Evolutionary conservation across 345 rosid genomes (phyloP).

Genomic region (Boechera retrofracta): DNA sequence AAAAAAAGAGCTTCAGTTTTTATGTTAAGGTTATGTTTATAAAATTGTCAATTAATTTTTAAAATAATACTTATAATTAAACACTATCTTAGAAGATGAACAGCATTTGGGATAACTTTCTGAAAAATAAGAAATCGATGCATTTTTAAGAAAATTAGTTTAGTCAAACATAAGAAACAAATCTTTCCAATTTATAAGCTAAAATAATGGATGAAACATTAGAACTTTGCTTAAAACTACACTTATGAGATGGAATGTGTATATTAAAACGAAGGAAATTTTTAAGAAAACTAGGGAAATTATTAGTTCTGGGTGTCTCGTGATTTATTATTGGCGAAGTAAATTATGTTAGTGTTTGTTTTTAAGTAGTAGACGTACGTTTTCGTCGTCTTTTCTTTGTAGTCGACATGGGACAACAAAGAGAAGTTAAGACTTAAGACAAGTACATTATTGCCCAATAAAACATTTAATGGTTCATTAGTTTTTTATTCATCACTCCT

Average conservation of each 20-base stretch:
- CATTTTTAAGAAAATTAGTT: too few relatives aligned
- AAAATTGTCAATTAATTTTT: not conserved
- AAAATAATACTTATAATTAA: too few relatives aligned
- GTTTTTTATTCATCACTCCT: not conserved
- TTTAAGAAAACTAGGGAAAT: not conserved
- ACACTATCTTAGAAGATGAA: not conserved
- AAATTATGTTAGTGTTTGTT: too few relatives aligned
- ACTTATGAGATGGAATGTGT: not conserved
- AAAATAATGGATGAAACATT: too few relatives aligned
- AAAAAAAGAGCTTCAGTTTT: not conserved
- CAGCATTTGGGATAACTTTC: not conserved
- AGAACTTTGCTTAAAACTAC: not conserved
- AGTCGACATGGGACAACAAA: not conserved
- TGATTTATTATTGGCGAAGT: too few relatives aligned
- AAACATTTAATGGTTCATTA: conserved; percentile 6
- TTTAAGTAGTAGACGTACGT: not conserved
- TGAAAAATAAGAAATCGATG: too few relatives aligned
- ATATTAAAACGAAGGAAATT: not conserved
- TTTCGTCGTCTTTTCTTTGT: not conserved
- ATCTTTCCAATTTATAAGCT: too few relatives aligned
- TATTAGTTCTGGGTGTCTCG: not conserved
- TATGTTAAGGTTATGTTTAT: not conserved
- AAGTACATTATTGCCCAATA: not conserved
- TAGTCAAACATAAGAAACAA: too few relatives aligned
- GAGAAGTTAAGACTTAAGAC: not conserved